These are phyloP conservation scores for Phytophthora sp. DNA, from an alignment of 352 stramenopile genomes.

Conservation along the genomic window DNA sequence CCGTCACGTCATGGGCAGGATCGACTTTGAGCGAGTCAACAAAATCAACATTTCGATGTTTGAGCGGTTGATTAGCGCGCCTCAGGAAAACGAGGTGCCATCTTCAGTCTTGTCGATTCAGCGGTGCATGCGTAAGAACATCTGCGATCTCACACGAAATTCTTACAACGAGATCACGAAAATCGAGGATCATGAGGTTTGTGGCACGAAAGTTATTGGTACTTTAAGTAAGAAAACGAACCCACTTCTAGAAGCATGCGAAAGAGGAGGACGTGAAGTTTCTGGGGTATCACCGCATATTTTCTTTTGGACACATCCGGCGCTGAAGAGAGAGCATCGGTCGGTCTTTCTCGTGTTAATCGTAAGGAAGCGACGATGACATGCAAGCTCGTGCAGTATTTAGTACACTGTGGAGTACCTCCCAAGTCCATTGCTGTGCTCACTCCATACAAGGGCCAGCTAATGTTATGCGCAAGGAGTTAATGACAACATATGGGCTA, in stretches of 20 bases:
- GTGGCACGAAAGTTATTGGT: constrained; percentile 60
- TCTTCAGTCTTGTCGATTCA: constrained; percentile 88
- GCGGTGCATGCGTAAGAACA: constrained; percentile 87
- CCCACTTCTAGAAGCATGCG: constrained; percentile 33
- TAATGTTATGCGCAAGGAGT: constrained; percentile 85
- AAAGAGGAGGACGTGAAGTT: constrained; percentile 73
- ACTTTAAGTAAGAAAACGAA: background rate
- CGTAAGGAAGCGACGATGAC: constrained; percentile 77
- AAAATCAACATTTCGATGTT: constrained; percentile 92
- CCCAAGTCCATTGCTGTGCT: constrained; percentile 81
- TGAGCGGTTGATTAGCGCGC: constrained; percentile 82
- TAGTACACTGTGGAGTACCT: constrained; percentile 78
- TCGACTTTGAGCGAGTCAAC: constrained; percentile 86
- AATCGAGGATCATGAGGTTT: constrained; percentile 83
- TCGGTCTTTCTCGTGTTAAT: constrained; percentile 84
- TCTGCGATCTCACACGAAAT: constrained; percentile 84
- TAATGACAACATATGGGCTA: constrained; percentile 56
- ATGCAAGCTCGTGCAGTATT: constrained; percentile 76
- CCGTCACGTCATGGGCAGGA: constrained; percentile 83
- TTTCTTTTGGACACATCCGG: constrained; percentile 88
- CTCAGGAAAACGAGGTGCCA: constrained; percentile 61
- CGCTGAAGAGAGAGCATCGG: constrained; percentile 56
- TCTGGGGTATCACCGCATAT: constrained; percentile 77
- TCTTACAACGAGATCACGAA: constrained; percentile 83
- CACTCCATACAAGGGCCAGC: constrained; percentile 90